phyloP scores from a whole-genome alignment of 768 basidiomycete species.

The Russula abietina region DNA sequence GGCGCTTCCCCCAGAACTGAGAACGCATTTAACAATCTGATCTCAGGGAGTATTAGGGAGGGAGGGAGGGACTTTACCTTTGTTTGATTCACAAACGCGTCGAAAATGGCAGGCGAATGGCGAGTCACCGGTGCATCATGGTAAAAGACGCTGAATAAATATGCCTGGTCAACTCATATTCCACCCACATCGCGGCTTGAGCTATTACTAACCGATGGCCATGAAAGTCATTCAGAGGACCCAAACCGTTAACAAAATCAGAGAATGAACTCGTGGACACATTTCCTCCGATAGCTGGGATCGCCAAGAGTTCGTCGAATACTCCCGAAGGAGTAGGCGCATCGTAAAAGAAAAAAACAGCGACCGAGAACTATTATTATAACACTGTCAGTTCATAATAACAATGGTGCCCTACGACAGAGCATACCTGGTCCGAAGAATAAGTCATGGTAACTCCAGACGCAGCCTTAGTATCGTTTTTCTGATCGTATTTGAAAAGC shows the following conservation, averaged over 20 bases:
- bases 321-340: slow-evolving; percentile 18
- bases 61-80: neutral
- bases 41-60: neutral
- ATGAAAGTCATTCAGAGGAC: neutral
- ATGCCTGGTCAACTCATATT: neutral
- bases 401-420: neutral
- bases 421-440: neutral
- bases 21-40: neutral
- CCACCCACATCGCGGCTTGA: neutral
- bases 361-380: neutral
- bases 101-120: neutral
- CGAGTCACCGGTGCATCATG: neutral
- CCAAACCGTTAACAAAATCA: neutral
- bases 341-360: slow-evolving; percentile 20
- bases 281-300: neutral
- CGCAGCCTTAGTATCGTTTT: too few relatives aligned
- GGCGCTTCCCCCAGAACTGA: neutral
- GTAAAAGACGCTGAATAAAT: neutral
- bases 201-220: neutral
- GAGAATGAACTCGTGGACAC: slow-evolving; percentile 7
- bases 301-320: slow-evolving; percentile 24
- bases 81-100: slow-evolving; percentile 2
- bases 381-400: neutral
- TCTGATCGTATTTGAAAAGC: too few relatives aligned
- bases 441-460: neutral